Evolutionary conservation across 106 monocot species (phyloP).

Genomic region (Ottelia alismoides): DNA sequence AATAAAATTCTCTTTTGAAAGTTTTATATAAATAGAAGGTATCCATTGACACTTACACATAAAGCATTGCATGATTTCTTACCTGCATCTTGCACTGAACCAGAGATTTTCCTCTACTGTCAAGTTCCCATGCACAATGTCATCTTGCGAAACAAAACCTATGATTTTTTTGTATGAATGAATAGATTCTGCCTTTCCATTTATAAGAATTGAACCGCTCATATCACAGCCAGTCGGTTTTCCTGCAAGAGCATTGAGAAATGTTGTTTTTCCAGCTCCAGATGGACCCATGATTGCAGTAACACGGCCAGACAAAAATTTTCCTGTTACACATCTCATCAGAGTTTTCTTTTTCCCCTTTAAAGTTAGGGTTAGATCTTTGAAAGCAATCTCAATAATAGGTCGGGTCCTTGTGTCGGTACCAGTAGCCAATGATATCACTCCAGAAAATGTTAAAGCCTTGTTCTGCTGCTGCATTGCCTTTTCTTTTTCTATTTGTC

Average conservation of each 20-base stretch:
- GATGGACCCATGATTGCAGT: conserved; percentile 1
- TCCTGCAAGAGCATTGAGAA: conserved; percentile 4
- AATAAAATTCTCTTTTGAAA: too few relatives aligned
- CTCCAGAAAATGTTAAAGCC: conserved; percentile 45
- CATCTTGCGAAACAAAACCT: conserved; percentile 2
- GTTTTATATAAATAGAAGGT: too few relatives aligned
- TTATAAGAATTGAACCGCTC: conserved; percentile 2
- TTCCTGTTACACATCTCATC: too few relatives aligned
- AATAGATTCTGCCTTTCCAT: conserved; percentile 1
- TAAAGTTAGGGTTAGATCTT: conserved; percentile 48
- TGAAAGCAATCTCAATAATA: conserved; percentile 51
- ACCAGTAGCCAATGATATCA: conserved; percentile 40
- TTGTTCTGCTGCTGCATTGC: conserved; percentile 32
- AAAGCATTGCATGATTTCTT: too few relatives aligned
- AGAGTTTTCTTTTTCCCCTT: too few relatives aligned
- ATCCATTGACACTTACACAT: too few relatives aligned
- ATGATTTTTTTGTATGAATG: too few relatives aligned
- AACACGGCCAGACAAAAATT: not conserved
- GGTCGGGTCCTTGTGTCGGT: conserved; percentile 28
- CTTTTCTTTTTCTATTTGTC: conserved; percentile 74
- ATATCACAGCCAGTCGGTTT: conserved; percentile 2
- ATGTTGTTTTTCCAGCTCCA: conserved; percentile 3
- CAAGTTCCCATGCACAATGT: too few relatives aligned
- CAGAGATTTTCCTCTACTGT: too few relatives aligned
- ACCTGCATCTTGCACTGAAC: conserved; percentile 1